phyloP scores from a whole-genome alignment of 1,139 yeast species.

The Zygosaccharomyces pseudobailii region DNA sequence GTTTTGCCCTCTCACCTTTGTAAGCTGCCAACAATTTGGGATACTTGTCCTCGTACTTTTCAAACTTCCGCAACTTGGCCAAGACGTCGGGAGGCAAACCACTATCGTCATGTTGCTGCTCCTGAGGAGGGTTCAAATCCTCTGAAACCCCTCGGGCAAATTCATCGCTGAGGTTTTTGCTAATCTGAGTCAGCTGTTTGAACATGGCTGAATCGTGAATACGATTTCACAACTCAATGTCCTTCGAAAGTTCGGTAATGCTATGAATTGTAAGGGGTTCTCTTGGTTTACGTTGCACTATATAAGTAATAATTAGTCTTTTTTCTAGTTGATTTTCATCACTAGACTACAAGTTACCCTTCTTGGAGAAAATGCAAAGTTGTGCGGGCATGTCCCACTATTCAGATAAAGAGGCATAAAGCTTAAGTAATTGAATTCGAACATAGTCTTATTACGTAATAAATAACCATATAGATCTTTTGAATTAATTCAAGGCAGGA shows the following conservation, averaged over 20 bases:
- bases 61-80: slow-evolving; percentile 67
- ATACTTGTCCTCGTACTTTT: slow-evolving; percentile 84
- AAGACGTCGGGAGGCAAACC: slow-evolving; percentile 52
- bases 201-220: slow-evolving; percentile 42
- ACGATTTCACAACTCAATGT: not conserved
- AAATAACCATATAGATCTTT: too few relatives aligned
- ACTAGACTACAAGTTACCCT: not conserved
- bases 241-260: too few relatives aligned
- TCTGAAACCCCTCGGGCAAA: slow-evolving; percentile 37
- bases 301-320: too few relatives aligned
- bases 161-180: slow-evolving; percentile 65
- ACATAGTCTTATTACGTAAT: too few relatives aligned
- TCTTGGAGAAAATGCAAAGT: not conserved
- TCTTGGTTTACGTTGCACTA: too few relatives aligned
- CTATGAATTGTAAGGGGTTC: too few relatives aligned
- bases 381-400: not conserved
- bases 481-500: too few relatives aligned
- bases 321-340: not conserved
- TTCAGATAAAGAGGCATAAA: too few relatives aligned
- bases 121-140: slow-evolving; percentile 21
- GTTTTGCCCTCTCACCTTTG: slow-evolving; percentile 69
- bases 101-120: slow-evolving; percentile 33
- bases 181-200: slow-evolving; percentile 53
- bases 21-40: slow-evolving; percentile 80
- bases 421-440: too few relatives aligned